Percentiles rank a stretch among this genome's conserved stretches.
Evolutionary conservation across 2,329 filamentous ascomycete genomes (phyloP).

Genomic region (Paraphoma sp.): DNA sequence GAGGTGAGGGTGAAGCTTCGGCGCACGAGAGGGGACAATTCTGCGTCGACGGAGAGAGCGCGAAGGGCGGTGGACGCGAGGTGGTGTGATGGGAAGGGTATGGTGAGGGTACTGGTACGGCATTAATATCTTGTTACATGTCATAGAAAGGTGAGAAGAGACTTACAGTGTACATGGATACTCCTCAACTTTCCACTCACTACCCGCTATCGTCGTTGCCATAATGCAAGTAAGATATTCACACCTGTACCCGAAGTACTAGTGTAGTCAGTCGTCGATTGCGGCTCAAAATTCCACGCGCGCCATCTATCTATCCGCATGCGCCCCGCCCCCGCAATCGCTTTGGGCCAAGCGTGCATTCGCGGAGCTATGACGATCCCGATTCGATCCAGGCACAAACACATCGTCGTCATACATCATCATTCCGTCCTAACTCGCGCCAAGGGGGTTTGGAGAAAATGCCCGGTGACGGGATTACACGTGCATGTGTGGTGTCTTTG

Average conservation of each 20-base stretch:
- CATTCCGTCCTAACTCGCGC: slow-evolving; percentile 7
- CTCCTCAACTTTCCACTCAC: slow-evolving; percentile 22
- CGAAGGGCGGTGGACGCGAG: slow-evolving; percentile 78
- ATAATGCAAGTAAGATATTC: slow-evolving; percentile 13
- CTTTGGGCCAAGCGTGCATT: slow-evolving; percentile 5
- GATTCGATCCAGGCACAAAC: not conserved
- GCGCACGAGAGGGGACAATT: slow-evolving; percentile 83
- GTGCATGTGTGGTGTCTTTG: not conserved
- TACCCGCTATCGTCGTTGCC: slow-evolving; percentile 9
- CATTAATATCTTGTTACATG: not conserved
- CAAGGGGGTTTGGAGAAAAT: not conserved
- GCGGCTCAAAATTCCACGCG: slow-evolving; percentile 20
- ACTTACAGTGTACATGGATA: slow-evolving; percentile 51
- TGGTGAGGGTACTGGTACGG: slow-evolving; percentile 67
- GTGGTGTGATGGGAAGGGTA: slow-evolving; percentile 81
- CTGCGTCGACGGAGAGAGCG: slow-evolving; percentile 82
- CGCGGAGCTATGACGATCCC: slow-evolving; percentile 18
- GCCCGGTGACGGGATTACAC: not conserved
- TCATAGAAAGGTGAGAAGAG: not conserved
- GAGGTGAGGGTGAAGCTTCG: slow-evolving; percentile 67
- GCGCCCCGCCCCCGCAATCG: not conserved
- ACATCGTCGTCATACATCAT: slow-evolving; percentile 32
- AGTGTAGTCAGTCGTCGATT: not conserved
- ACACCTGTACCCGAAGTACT: not conserved
- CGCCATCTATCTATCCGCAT: not conserved